These are phyloP conservation scores for Phellopilus nigrolimitatus DNA, from an alignment of 1,284 basidiomycete genomes.

Conservation along the genomic window DNA sequence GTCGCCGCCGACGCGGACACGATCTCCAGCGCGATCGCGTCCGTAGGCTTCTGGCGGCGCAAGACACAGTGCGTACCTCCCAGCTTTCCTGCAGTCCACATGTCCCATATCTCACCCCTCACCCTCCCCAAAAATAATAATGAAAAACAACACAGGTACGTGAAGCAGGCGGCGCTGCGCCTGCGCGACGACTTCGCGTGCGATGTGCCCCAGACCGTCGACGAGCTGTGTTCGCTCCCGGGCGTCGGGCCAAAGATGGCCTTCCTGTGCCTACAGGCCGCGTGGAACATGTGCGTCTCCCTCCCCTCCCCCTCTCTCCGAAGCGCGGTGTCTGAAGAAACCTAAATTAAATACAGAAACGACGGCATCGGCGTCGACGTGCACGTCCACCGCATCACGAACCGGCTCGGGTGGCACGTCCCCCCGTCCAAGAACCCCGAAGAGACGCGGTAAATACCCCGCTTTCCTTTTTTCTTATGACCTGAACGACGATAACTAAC, in stretches of 20 bases:
- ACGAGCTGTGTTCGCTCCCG: slow-evolving; percentile 77
- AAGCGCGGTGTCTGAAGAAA: not conserved
- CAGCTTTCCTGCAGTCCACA: not conserved
- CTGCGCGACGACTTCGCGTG: slow-evolving; percentile 69
- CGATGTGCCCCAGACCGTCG: slow-evolving; percentile 83
- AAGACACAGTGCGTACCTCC: slow-evolving; percentile 65
- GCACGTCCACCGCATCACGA: slow-evolving; percentile 94
- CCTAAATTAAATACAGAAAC: slow-evolving; percentile 47
- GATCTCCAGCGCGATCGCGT: slow-evolving; percentile 74
- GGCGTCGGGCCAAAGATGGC: slow-evolving; percentile 96
- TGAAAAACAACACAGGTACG: slow-evolving; percentile 43
- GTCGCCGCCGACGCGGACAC: slow-evolving; percentile 56
- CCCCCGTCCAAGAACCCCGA: slow-evolving; percentile 83
- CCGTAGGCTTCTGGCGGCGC: slow-evolving; percentile 91
- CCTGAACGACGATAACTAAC: not conserved
- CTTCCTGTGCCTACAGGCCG: slow-evolving; percentile 76
- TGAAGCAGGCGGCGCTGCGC: slow-evolving; percentile 66
- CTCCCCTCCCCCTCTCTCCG: not conserved
- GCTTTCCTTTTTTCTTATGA: not conserved
- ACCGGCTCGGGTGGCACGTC: slow-evolving; percentile 88
- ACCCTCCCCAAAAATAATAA: no score
- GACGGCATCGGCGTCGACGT: slow-evolving; percentile 96
- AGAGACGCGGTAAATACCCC: slow-evolving; percentile 63
- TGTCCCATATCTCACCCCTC: no score
- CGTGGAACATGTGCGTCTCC: slow-evolving; percentile 72